Evolutionary conservation across 495 filamentous ascomycete species (phyloP).

Genomic region (Lindgomyces ingoldianus): DNA sequence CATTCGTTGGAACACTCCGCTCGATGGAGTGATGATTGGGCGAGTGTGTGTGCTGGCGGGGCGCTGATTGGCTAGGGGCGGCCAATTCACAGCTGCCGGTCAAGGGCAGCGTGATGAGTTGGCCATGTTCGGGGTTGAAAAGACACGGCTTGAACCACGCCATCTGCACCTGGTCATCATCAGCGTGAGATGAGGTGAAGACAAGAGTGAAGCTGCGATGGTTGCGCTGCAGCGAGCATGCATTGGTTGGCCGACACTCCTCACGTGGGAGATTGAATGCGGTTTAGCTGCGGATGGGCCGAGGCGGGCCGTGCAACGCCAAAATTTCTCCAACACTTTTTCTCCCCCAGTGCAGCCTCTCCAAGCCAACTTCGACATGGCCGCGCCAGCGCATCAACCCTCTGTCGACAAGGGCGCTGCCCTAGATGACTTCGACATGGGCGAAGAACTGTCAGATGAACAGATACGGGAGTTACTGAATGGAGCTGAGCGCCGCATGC

Average conservation of each 20-base stretch:
- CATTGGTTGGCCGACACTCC: not conserved
- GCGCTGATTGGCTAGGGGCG: conserved; percentile 16
- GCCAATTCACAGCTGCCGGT: conserved; percentile 4
- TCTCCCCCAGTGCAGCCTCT: conserved; percentile 6
- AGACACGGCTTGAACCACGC: conserved; percentile 9
- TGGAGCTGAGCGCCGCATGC: conserved; percentile 64
- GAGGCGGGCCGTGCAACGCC: conserved; percentile 4
- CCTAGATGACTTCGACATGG: conserved; percentile 34
- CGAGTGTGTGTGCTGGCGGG: not conserved
- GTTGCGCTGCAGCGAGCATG: not conserved
- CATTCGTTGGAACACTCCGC: conserved; percentile 9
- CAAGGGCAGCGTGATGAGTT: conserved; percentile 32
- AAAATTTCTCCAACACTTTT: conserved; percentile 12
- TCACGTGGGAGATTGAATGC: not conserved
- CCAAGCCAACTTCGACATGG: conserved; percentile 28
- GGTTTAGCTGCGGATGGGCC: not conserved
- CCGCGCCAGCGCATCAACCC: conserved; percentile 35
- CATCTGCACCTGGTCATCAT: conserved; percentile 21
- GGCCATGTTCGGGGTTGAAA: conserved; percentile 9
- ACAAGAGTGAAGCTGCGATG: conserved; percentile 2
- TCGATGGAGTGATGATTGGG: conserved; percentile 9
- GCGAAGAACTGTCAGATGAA: conserved; percentile 60
- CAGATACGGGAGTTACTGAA: conserved; percentile 63
- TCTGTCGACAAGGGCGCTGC: conserved; percentile 6
- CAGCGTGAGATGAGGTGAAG: not conserved